These are phyloP conservation scores for Hortaea sp. DNA, from an alignment of 2,329 filamentous ascomycete species.

Conservation along the genomic window DNA sequence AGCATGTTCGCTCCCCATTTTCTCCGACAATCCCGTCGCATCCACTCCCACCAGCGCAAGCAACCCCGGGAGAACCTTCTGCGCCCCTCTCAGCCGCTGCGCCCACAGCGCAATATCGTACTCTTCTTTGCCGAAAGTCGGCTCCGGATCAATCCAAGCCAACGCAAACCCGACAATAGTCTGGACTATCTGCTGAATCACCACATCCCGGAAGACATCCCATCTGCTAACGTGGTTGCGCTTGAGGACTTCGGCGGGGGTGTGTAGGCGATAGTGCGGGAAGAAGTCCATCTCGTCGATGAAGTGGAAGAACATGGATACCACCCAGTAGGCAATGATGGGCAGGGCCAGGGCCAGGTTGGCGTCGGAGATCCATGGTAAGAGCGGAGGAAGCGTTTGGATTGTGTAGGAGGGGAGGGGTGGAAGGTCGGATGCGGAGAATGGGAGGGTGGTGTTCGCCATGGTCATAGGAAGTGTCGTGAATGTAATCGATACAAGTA, in stretches of 20 bases:
- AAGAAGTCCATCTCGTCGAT: slow-evolving; percentile 80
- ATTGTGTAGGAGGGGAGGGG: slow-evolving; percentile 77
- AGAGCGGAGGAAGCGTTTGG: slow-evolving; percentile 56
- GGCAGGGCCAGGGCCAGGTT: slow-evolving; percentile 67
- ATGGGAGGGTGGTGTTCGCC: slow-evolving; percentile 31
- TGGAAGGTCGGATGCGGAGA: slow-evolving; percentile 53
- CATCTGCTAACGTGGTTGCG: slow-evolving; percentile 77
- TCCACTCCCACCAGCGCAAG: slow-evolving; percentile 68
- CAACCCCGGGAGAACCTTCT: slow-evolving; percentile 64
- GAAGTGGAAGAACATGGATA: slow-evolving; percentile 78
- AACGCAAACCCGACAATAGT: slow-evolving; percentile 59
- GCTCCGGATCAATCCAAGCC: slow-evolving; percentile 60
- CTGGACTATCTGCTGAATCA: slow-evolving; percentile 87
- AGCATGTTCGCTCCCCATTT: slow-evolving; percentile 59
- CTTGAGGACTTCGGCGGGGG: slow-evolving; percentile 78
- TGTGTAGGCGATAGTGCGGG: slow-evolving; percentile 86
- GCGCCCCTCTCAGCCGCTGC: slow-evolving; percentile 65
- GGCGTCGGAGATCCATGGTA: slow-evolving; percentile 72
- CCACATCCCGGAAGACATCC: slow-evolving; percentile 73
- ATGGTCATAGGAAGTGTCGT: slow-evolving; percentile 9
- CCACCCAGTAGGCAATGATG: slow-evolving; percentile 75
- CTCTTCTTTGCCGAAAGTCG: slow-evolving; percentile 66
- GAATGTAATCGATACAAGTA: background rate
- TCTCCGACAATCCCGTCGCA: slow-evolving; percentile 63
- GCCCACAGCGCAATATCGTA: slow-evolving; percentile 90